phyloP scores from a whole-genome alignment of 805 yeast genomes.

The Pichia ethanolica region DNA sequence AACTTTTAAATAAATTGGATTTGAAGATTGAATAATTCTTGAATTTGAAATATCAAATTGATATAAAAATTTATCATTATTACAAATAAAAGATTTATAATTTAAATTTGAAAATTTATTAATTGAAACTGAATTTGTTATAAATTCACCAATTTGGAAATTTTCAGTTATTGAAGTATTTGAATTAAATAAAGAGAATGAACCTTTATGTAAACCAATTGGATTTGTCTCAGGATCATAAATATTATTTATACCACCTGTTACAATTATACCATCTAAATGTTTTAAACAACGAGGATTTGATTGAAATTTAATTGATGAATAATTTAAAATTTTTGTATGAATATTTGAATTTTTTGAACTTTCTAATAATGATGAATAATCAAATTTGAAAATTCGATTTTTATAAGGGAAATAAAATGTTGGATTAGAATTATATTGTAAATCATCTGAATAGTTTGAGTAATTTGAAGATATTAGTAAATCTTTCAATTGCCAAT shows the following conservation, averaged over 20 bases:
- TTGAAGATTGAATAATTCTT: constrained; percentile 27
- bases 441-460: background rate
- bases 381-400: constrained; percentile 28
- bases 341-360: background rate
- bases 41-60: constrained; percentile 48
- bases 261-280: constrained; percentile 38
- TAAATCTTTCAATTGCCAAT: constrained; percentile 82
- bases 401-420: constrained; percentile 55
- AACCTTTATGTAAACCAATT: constrained; percentile 39
- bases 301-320: constrained; percentile 30
- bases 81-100: constrained; percentile 63
- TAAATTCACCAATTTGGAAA: constrained; percentile 66
- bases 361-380: background rate
- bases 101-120: constrained; percentile 33
- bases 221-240: background rate
- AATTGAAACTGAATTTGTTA: constrained; percentile 70
- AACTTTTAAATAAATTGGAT: constrained; percentile 44
- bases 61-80: constrained; percentile 73
- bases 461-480: constrained; percentile 40
- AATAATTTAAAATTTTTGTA: constrained; percentile 1
- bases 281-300: constrained; percentile 63
- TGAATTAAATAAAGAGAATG: constrained; percentile 50
- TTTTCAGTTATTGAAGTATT: constrained; percentile 40
- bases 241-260: constrained; percentile 36
- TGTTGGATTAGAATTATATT: background rate